A percentile compares a stretch with the other conserved stretches of the same genome.
Conservation (phyloP, 2,329 filamentous ascomycete genomes). For the Neonectria punicea region DNA sequence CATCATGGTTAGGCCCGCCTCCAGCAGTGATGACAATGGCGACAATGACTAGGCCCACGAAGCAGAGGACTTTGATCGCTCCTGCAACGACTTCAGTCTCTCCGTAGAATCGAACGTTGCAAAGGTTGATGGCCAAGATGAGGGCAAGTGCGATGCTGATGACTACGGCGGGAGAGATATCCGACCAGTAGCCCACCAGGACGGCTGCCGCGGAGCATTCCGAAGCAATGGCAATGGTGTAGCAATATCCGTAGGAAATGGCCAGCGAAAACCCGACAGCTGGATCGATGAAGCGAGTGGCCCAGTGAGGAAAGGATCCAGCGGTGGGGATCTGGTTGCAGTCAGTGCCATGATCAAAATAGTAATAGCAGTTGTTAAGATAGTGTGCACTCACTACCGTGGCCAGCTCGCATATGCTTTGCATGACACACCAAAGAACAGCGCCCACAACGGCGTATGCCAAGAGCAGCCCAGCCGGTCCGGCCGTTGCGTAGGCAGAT, state of each 20-base stretch:
- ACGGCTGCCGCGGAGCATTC: conserved; percentile 38
- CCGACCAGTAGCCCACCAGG: conserved; percentile 38
- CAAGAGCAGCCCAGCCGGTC: conserved; percentile 38
- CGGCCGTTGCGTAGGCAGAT: conserved; percentile 38
- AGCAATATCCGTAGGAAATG: conserved; percentile 41
- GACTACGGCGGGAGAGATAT: conserved; percentile 38
- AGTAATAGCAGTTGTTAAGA: background rate
- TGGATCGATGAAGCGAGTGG: conserved; percentile 41
- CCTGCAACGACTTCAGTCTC: conserved; percentile 71
- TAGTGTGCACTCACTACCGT: conserved; percentile 29
- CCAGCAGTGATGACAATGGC: conserved; percentile 66
- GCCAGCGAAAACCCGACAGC: conserved; percentile 37
- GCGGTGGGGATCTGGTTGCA: conserved; percentile 33
- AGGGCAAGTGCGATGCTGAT: conserved; percentile 66
- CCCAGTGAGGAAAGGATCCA: conserved; percentile 41
- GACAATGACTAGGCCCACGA: conserved; percentile 66
- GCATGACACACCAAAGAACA: conserved; percentile 41
- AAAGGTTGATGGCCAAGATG: conserved; percentile 65
- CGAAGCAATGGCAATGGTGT: conserved; percentile 37
- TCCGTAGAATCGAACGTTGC: conserved; percentile 67
- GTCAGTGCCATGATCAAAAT: background rate
- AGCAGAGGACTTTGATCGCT: conserved; percentile 68
- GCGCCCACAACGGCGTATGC: conserved; percentile 36
- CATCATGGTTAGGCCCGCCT: conserved; percentile 62
- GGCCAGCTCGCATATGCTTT: conserved; percentile 39